Conservation (phyloP, 2,329 filamentous ascomycete genomes). For the Aspergillus texensis region DNA sequence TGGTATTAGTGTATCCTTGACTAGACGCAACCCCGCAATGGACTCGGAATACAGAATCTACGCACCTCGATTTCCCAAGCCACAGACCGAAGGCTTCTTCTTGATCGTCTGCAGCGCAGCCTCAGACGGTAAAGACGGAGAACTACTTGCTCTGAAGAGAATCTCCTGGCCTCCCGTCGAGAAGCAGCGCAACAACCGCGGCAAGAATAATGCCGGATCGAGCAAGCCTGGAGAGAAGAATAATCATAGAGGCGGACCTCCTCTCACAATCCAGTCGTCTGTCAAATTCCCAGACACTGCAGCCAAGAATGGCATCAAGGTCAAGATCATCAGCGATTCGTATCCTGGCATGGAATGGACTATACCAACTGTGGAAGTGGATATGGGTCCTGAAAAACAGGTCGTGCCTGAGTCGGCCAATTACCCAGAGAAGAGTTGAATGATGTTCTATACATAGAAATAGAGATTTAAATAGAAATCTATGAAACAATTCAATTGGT, state of each 20-base stretch:
- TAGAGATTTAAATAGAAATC: neutral
- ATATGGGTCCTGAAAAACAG: constrained; percentile 35
- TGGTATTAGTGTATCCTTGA: constrained; percentile 60
- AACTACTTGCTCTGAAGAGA: constrained; percentile 84
- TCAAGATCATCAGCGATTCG: constrained; percentile 80
- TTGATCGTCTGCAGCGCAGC: constrained; percentile 64
- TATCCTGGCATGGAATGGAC: constrained; percentile 77
- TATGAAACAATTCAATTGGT: neutral
- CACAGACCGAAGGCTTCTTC: constrained; percentile 93
- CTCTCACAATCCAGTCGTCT: constrained; percentile 29
- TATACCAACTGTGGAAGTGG: constrained; percentile 54
- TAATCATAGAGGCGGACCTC: constrained; percentile 15
- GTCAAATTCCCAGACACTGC: constrained; percentile 40
- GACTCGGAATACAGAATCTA: constrained; percentile 75
- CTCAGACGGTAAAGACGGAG: constrained; percentile 59
- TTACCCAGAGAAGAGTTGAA: constrained; percentile 18
- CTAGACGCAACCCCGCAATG: constrained; percentile 66
- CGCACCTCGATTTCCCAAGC: constrained; percentile 88
- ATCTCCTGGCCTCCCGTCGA: constrained; percentile 67
- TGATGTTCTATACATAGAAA: neutral
- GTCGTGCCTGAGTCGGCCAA: constrained; percentile 18
- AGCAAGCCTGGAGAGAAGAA: constrained; percentile 21
- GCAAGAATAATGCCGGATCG: constrained; percentile 13
- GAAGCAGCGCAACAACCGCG: constrained; percentile 18
- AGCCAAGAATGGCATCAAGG: constrained; percentile 63